phyloP scores from a whole-genome alignment of 2,329 filamentous ascomycete genomes.

The Pezicula carpinea region DNA sequence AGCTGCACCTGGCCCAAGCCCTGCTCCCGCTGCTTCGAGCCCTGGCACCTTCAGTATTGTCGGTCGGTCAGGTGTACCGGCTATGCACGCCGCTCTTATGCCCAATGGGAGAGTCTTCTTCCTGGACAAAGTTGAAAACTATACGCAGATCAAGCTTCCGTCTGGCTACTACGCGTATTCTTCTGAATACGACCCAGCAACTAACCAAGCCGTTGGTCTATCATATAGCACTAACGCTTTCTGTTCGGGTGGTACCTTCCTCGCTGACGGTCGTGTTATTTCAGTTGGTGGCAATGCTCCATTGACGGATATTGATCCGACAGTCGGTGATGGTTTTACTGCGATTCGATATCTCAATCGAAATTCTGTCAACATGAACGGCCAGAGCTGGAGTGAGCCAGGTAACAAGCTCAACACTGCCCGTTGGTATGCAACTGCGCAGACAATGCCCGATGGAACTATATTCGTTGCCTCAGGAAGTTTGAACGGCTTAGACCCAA shows the following conservation, averaged over 20 bases:
- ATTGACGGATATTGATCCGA: slow-evolving; percentile 49
- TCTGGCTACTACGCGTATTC: slow-evolving; percentile 56
- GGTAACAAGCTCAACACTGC: slow-evolving; percentile 48
- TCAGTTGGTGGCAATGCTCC: slow-evolving; percentile 55
- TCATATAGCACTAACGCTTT: slow-evolving; percentile 55
- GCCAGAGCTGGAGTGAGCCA: slow-evolving; percentile 48
- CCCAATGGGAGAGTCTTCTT: slow-evolving; percentile 55
- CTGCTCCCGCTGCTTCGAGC: slow-evolving; percentile 40
- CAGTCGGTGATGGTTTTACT: slow-evolving; percentile 53
- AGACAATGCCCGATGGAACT: slow-evolving; percentile 51
- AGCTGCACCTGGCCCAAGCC: slow-evolving; percentile 27
- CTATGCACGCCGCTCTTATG: slow-evolving; percentile 57
- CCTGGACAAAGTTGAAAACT: slow-evolving; percentile 60
- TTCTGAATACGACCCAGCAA: slow-evolving; percentile 51
- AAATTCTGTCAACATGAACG: slow-evolving; percentile 41
- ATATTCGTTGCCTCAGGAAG: slow-evolving; percentile 58
- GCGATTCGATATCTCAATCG: slow-evolving; percentile 51
- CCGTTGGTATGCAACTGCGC: slow-evolving; percentile 57
- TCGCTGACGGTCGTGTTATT: slow-evolving; percentile 50
- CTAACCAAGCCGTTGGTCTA: slow-evolving; percentile 41
- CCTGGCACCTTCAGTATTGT: slow-evolving; percentile 43
- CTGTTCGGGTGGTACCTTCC: slow-evolving; percentile 54
- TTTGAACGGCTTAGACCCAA: slow-evolving; percentile 52
- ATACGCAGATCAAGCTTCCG: slow-evolving; percentile 48
- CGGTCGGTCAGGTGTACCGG: slow-evolving; percentile 55